A percentile compares a stretch with the other conserved stretches of the same genome.
These are phyloP conservation scores for Lathyrus tuberosus DNA, from an alignment of 306 rosid genomes.

Conservation along the genomic window DNA sequence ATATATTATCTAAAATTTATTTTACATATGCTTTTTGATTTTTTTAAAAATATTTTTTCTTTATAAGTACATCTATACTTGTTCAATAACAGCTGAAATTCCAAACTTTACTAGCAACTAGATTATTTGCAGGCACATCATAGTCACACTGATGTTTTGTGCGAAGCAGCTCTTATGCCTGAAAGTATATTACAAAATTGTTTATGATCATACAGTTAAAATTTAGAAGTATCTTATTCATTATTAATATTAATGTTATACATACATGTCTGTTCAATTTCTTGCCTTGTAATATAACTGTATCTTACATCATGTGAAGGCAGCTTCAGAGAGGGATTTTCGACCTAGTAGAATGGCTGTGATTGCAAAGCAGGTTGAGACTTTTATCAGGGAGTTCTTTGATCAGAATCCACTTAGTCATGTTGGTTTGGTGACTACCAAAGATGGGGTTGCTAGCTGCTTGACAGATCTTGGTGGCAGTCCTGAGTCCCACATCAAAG, in stretches of 20 bases:
- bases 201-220: constrained; percentile 13
- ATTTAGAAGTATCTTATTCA: constrained; percentile 19
- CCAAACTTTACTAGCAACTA: not conserved
- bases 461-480: constrained; percentile 95
- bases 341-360: constrained; percentile 90
- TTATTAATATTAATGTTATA: constrained; percentile 3
- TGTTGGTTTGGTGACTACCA: constrained; percentile 77
- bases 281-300: constrained; percentile 18
- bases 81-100: not conserved
- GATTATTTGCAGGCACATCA: constrained; percentile 14
- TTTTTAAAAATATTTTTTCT: not conserved
- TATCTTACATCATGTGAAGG: constrained; percentile 60
- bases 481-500: constrained; percentile 88
- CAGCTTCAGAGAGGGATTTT: constrained; percentile 85
- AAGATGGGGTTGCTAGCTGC: constrained; percentile 82
- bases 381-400: constrained; percentile 85
- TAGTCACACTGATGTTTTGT: constrained; percentile 18
- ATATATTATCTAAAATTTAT: constrained; percentile 22
- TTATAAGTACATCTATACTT: constrained; percentile 6
- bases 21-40: not conserved
- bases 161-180: constrained; percentile 17
- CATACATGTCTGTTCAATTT: constrained; percentile 10
- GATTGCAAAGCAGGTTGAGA: constrained; percentile 76
- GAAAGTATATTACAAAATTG: constrained; percentile 22
- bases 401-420: constrained; percentile 98